Base-by-base conservation (phyloP, 345 rosid genomes). In the Aethionema arabicum region DNA sequence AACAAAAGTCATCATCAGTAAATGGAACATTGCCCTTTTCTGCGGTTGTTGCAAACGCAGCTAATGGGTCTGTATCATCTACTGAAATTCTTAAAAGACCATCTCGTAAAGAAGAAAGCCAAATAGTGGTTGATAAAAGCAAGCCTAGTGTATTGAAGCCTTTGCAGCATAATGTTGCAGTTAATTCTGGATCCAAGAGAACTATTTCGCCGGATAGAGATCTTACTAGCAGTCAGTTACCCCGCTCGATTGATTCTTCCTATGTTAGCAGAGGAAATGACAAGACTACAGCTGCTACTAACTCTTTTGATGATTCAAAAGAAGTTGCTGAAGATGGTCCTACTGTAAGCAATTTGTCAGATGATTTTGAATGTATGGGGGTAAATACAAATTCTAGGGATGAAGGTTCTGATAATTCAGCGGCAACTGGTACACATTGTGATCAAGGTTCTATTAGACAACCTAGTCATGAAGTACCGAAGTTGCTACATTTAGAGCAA, bases 371-470 rank as follows among this genome's bases (percentile, higher is more conserved):
- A 8, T 59, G 83, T 48, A 33, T 78, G 70, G 83, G 74, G 68
- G 62, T 78, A 61, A 73, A 74, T 53, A 66, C 48, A n/a, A 67
- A 57, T 77, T 32, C 15, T 33, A 54, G 63, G 49, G 71, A 70
- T 60, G 82, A 78, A 31, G 7, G 41, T 56, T 68, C 76, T 65
- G 75, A 72, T 67, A 46, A 47, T 39, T 11, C 52, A 69, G 56
- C 69, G 67, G 56, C 73, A 32, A 62, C 27, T 54, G 63, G 74
- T 67, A 59, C 66, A 42, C 32, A 62, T 52, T 56, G 80, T 48
- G 86, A 87, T 69, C 72, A 74, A 14, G 74, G 73, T 65, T 41
- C 72, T 62, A 63, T 68, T 43, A 80, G 73, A 69, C 81, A 71
- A 13, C 72, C 79, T 63, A 58, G 63, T 54, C 72, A 47, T 66